Evolutionary conservation across 1,284 basidiomycete species (phyloP).

Genomic region (Cystobasidium sp.): DNA sequence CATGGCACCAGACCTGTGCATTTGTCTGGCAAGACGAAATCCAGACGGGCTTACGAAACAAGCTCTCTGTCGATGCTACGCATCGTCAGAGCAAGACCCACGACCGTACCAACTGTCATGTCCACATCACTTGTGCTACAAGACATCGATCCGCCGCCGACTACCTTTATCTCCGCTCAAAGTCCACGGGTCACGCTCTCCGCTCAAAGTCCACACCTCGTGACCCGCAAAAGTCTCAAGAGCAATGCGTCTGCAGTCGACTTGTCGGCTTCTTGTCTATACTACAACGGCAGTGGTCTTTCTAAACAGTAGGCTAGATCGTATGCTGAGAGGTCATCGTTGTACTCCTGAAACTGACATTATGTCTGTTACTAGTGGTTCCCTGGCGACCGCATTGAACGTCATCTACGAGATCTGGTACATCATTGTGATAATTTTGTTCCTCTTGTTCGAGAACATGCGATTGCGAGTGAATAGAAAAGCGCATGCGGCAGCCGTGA

Average conservation of each 20-base stretch:
- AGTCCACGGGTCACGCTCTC: neutral
- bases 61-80: too few species aligned
- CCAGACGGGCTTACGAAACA: too few species aligned
- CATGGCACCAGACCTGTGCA: neutral
- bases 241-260: constrained; percentile 6
- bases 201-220: neutral
- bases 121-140: too few species aligned
- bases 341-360: neutral
- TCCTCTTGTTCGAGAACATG: constrained; percentile 27
- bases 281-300: constrained; percentile 39
- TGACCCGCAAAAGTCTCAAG: neutral
- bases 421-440: constrained; percentile 10
- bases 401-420: constrained; percentile 38
- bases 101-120: too few species aligned
- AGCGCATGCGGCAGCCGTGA: constrained; percentile 26
- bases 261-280: constrained; percentile 24
- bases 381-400: constrained; percentile 19
- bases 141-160: too few species aligned
- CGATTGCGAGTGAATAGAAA: constrained; percentile 28
- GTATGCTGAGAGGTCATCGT: neutral
- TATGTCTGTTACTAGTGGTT: constrained; percentile 3
- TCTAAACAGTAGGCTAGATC: constrained; percentile 17
- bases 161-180: too few species aligned
- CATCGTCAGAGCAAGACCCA: too few species aligned
- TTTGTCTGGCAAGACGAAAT: neutral